Conservation (phyloP, 2,329 filamentous ascomycete genomes). For the Rosellinia necatrix region DNA sequence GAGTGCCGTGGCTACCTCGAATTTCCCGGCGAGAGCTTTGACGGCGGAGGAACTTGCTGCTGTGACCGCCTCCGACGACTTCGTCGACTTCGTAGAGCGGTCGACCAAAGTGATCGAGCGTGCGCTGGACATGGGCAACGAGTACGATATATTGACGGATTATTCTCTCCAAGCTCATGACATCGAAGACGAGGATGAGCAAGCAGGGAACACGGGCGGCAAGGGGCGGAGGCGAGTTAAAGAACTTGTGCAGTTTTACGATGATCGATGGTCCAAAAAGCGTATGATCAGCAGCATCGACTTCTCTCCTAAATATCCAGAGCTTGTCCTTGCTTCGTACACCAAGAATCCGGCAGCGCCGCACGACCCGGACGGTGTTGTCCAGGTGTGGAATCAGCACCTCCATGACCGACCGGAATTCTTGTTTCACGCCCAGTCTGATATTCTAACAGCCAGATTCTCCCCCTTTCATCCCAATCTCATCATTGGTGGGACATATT, state of each 20-base stretch:
- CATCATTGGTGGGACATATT: slow-evolving; percentile 95
- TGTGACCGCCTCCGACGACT: slow-evolving; percentile 89
- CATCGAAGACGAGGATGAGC: slow-evolving; percentile 81
- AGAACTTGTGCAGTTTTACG: slow-evolving; percentile 91
- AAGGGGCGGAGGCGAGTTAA: slow-evolving; percentile 77
- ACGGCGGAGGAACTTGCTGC: slow-evolving; percentile 85
- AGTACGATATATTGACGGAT: slow-evolving; percentile 95
- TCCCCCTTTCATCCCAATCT: slow-evolving; percentile 98
- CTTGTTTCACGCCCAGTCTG: slow-evolving; percentile 93
- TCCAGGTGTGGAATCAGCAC: slow-evolving; percentile 97
- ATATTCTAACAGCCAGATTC: slow-evolving; percentile 94
- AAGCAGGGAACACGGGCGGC: slow-evolving; percentile 69
- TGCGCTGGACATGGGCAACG: slow-evolving; percentile 76
- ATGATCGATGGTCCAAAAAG: slow-evolving; percentile 95
- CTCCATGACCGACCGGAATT: slow-evolving; percentile 95
- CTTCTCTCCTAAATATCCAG: slow-evolving; percentile 94
- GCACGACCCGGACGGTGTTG: slow-evolving; percentile 88
- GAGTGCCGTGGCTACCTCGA: slow-evolving; percentile 50
- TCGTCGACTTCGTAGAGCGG: slow-evolving; percentile 91
- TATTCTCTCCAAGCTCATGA: slow-evolving; percentile 83
- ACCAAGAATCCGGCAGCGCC: slow-evolving; percentile 96
- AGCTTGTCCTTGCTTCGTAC: slow-evolving; percentile 91
- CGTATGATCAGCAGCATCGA: slow-evolving; percentile 94
- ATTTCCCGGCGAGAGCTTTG: slow-evolving; percentile 80
- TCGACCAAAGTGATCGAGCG: slow-evolving; percentile 97